Conservation (phyloP, 2,329 filamentous ascomycete species). For the Calonectria pseudoreteaudii region DNA sequence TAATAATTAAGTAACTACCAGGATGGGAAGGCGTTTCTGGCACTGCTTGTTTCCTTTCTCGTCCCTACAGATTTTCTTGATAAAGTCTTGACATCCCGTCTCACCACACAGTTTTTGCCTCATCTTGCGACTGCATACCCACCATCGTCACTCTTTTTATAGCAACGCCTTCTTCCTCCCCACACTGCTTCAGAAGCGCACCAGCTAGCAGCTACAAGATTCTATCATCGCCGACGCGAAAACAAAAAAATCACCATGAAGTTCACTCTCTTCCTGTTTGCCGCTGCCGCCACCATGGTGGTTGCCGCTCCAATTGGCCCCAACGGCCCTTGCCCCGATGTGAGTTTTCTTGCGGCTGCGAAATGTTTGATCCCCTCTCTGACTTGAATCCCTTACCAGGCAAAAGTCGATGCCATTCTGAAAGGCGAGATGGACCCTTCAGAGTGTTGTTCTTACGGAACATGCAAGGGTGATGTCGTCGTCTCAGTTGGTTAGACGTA, state of each 20-base stretch:
- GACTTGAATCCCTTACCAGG: slow-evolving; percentile 33
- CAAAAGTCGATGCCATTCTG: slow-evolving; percentile 57
- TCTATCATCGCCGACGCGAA: neutral
- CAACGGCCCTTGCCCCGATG: slow-evolving; percentile 50
- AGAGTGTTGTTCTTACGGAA: slow-evolving; percentile 66
- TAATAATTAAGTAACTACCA: slow-evolving; percentile 14
- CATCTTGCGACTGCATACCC: neutral
- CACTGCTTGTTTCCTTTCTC: neutral
- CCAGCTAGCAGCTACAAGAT: neutral
- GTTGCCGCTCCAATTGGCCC: slow-evolving; percentile 46
- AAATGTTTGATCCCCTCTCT: neutral
- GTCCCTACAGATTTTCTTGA: neutral
- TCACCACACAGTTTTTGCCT: neutral
- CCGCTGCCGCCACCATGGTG: slow-evolving; percentile 32
- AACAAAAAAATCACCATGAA: slow-evolving; percentile 38
- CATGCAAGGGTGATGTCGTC: slow-evolving; percentile 63
- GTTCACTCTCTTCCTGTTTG: slow-evolving; percentile 34
- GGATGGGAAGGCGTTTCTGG: slow-evolving; percentile 6
- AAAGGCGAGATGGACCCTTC: slow-evolving; percentile 60
- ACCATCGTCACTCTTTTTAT: slow-evolving; percentile 19
- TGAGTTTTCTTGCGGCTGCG: slow-evolving; percentile 31
- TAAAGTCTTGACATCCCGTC: neutral
- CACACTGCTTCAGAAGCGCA: neutral
- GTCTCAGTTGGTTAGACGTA: slow-evolving; percentile 54
- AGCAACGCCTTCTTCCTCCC: neutral